Evolutionary conservation across 163 green algal species (phyloP).

Genomic region (Volvox carteri): DNA sequence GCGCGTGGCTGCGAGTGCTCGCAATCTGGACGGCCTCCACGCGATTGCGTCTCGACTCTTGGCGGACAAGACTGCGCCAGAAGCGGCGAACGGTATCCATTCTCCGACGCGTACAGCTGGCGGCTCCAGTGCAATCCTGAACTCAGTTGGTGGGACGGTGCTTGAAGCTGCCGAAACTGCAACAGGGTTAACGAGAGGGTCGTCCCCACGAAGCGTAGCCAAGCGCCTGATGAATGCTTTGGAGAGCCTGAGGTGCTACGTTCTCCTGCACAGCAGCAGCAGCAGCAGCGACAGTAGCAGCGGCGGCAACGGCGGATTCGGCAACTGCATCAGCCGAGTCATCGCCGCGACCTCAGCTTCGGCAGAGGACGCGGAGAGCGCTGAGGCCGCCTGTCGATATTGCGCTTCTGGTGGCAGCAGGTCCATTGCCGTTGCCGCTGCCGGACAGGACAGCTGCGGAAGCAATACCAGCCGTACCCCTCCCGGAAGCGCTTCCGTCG

Average conservation of each 20-base stretch:
- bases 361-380: background rate
- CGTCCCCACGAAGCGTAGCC: background rate
- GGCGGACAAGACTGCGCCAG: background rate
- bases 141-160: too few species aligned
- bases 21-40: constrained; percentile 1
- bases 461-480: background rate
- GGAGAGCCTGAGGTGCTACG: background rate
- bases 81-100: too few species aligned
- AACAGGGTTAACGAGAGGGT: too few species aligned
- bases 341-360: background rate
- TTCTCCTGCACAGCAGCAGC: background rate
- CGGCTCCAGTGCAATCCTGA: too few species aligned
- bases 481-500: background rate
- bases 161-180: too few species aligned
- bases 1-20: background rate
- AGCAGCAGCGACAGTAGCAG: background rate
- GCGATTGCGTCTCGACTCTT: background rate
- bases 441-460: background rate
- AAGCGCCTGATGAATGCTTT: background rate
- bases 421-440: background rate
- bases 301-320: background rate
- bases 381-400: background rate
- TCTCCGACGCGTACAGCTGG: too few species aligned
- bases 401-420: background rate
- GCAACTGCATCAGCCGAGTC: background rate